Evolutionary conservation across 208 protist species (phyloP), one percentile per base, ranked within the genome.

Genomic region (Phytomonas sp.): DNA sequence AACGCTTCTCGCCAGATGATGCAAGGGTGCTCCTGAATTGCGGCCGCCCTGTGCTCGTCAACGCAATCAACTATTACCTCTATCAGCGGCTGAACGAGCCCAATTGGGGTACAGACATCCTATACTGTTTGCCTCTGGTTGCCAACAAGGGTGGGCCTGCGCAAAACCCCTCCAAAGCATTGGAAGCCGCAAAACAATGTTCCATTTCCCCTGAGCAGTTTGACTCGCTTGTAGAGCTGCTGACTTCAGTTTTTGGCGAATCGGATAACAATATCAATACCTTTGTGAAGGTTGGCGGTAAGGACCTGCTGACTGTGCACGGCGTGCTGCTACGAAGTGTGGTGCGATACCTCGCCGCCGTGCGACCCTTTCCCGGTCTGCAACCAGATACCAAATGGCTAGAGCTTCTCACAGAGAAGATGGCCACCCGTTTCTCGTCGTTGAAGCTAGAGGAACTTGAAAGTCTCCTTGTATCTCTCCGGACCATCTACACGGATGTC

Each of bases 151-250:
- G 40, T 51, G 40, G 40, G 40, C 13, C 40, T 51, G 23, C 67
- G 3, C 28, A 29, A 33, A 26, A 80, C 46, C 76, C 76, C 20
- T 61, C 51, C 0, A 92, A 90, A 77, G 89, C 86, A 17, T 60
- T 95, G 37, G 76, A 76, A 64, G 85, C 81, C 1, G 86, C 86
- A 2, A 78, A 85, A 62, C 61, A 76, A 11, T 77, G 79, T 28
- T 82, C 86, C 15, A 77, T 92, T 13, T 87, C 79, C 15, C 83
- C 89, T 0, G 81, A 82, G 62, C 85, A 87, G 71, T 95, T 92
- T 67, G 83, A 90, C n/a, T 83, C 77, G 0, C 72, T 95, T 2
- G 78, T 81, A 31, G 83, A 92, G 60, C 77, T 92, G 31, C 80
- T 92, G 20, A 69, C 77, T 28, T 56, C 73, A 46, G 71, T 82